Percentiles rank a stretch among this genome's conserved stretches.
Evolutionary conservation across 768 basidiomycete species (phyloP).

Genomic region (Mycena leptocephala): DNA sequence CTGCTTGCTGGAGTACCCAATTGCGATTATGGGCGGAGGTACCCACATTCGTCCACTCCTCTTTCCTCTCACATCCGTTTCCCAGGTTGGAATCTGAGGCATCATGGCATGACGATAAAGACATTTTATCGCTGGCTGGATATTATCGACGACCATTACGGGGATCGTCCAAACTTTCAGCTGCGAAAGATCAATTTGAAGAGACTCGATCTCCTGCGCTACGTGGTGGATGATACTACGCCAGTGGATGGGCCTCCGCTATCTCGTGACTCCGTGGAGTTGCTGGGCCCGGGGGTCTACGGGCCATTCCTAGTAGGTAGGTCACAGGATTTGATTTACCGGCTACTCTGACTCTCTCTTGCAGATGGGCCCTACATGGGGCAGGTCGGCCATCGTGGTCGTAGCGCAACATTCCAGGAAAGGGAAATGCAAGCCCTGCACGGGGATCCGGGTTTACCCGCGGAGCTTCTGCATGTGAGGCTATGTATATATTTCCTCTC

Average conservation of each 20-base stretch:
- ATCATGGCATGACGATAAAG: no score
- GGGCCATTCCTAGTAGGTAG: neutral
- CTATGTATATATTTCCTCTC: neutral
- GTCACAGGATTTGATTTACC: neutral
- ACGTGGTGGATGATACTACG: neutral
- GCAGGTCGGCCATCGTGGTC: neutral
- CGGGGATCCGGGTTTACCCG: neutral
- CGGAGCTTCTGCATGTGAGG: neutral
- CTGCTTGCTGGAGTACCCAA: neutral
- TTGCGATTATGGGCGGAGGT: neutral
- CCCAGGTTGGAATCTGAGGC: no score
- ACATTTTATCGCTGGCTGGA: conserved; percentile 3
- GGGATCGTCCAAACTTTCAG: neutral
- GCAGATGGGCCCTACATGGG: neutral
- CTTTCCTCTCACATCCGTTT: neutral
- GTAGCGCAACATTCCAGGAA: neutral
- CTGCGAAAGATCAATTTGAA: neutral
- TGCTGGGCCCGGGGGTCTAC: conserved; percentile 1
- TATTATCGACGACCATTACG: neutral
- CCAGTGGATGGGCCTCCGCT: neutral
- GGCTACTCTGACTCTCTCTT: neutral
- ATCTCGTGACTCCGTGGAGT: neutral
- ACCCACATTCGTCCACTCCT: neutral
- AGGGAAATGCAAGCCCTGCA: neutral
- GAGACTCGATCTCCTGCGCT: neutral